These are phyloP conservation scores for Phoma herbarum DNA, from an alignment of 2,329 filamentous ascomycete species.

Conservation along the genomic window DNA sequence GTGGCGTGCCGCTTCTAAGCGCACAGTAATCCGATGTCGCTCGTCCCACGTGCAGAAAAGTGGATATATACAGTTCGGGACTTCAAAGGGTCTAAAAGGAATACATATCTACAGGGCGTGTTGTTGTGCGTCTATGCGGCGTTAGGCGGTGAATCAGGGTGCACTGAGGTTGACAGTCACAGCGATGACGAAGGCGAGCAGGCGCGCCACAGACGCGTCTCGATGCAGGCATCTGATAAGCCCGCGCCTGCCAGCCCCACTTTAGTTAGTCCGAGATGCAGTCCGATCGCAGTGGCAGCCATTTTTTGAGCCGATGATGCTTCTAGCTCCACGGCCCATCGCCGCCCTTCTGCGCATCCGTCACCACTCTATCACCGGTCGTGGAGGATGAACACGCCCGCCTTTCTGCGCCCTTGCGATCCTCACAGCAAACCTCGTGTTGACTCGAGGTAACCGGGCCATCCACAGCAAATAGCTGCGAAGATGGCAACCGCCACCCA, in stretches of 20 bases:
- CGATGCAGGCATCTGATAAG: slow-evolving; percentile 39
- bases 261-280: neutral
- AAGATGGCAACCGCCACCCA: slow-evolving; percentile 44
- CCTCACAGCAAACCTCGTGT: slow-evolving; percentile 35
- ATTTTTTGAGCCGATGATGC: slow-evolving; percentile 24
- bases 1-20: slow-evolving; percentile 35
- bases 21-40: slow-evolving; percentile 44
- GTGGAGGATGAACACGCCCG: slow-evolving; percentile 42
- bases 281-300: slow-evolving; percentile 21
- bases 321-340: slow-evolving; percentile 20
- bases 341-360: slow-evolving; percentile 21
- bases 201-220: slow-evolving; percentile 17
- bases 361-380: slow-evolving; percentile 29
- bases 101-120: slow-evolving; percentile 32
- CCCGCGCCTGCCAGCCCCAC: slow-evolving; percentile 10
- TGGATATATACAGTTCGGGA: slow-evolving; percentile 20
- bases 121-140: slow-evolving; percentile 14
- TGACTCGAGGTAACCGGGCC: slow-evolving; percentile 44
- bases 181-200: slow-evolving; percentile 23
- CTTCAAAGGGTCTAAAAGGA: slow-evolving; percentile 27
- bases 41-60: slow-evolving; percentile 22
- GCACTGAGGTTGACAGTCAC: slow-evolving; percentile 9
- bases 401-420: slow-evolving; percentile 35
- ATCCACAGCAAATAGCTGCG: slow-evolving; percentile 10
- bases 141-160: slow-evolving; percentile 9